Base-by-base conservation (phyloP, 331 rosid species). In the Pyrus hybrid region DNA sequence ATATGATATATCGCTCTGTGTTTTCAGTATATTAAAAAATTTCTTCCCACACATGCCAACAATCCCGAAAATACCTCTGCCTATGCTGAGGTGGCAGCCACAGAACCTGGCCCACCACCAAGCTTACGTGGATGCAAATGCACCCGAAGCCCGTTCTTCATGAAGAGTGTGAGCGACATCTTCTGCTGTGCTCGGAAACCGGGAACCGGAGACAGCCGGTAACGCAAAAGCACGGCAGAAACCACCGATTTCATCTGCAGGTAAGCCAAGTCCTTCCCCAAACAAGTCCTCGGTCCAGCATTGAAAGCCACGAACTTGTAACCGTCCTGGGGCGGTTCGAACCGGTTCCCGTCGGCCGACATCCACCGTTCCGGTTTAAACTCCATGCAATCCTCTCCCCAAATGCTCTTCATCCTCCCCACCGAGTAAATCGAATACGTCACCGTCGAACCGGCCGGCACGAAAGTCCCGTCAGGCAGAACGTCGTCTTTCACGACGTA, bases 371-470 rank as follows among this genome's bases (percentile, higher is more conserved):
- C 98, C 82, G 98, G 97, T 87, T 85, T 93, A 67, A 93, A 93
- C 76, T 91, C 97, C 89, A 79, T 57, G 76, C 98, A 91, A 45
- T 93, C 98, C 74, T 93, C 97, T 3, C 98, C 98, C 98, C 98
- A 93, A 0, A 93, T 79, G 7, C 81, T 83, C 85, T 93, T 91
- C 98, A 91, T 93, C 58, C 98, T 84, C 57, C 95, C 97, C 22
- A 87, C 87, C 0, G 98, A 86, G 51, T 93, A 93, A 23, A 93
- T 93, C 76, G 98, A 93, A 77, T 93, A 93, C 18, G 98, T 91
- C 25, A 91, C 94, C 9, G 97, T 87, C 30, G 98, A 93, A 17
- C 98, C 98, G 13, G 96, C 87, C 8, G 96, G 96, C 10, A 93
- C 85, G 16, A 79, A 78, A 20, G 93, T 90, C 0, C 98, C 98